Percentiles rank a stretch among this genome's conserved stretches.
Conservation (phyloP, 495 filamentous ascomycete species). For the Daldinia caldariorum region DNA sequence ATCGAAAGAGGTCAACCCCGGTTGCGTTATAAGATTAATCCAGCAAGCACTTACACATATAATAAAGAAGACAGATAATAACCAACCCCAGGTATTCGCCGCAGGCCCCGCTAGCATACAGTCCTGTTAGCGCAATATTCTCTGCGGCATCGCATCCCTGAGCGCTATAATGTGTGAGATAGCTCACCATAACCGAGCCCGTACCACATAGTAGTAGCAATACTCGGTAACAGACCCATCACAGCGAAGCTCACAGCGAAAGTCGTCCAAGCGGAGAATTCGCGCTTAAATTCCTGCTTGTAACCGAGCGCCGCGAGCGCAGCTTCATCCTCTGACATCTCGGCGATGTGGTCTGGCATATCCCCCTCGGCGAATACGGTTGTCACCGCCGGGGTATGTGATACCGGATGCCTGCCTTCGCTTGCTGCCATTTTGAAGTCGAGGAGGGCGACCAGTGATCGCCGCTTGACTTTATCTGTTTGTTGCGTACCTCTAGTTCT, state of each 20-base stretch:
- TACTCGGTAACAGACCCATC: slow-evolving; percentile 76
- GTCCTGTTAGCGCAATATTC: slow-evolving; percentile 18
- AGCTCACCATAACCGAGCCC: slow-evolving; percentile 76
- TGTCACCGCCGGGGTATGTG: slow-evolving; percentile 68
- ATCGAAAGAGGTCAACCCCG: slow-evolving; percentile 43
- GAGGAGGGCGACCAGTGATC: not conserved
- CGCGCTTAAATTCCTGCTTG: slow-evolving; percentile 83
- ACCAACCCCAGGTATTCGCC: slow-evolving; percentile 87
- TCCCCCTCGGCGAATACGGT: slow-evolving; percentile 74
- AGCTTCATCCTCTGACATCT: slow-evolving; percentile 68
- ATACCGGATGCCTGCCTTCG: slow-evolving; percentile 14
- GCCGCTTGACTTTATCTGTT: not conserved
- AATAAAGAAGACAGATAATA: slow-evolving; percentile 78
- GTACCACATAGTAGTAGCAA: slow-evolving; percentile 79
- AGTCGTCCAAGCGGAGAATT: slow-evolving; percentile 84
- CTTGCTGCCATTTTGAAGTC: slow-evolving; percentile 24
- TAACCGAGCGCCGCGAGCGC: slow-evolving; percentile 77
- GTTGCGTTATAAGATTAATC: slow-evolving; percentile 71
- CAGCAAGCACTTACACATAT: slow-evolving; percentile 65
- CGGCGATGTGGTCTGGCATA: slow-evolving; percentile 57
- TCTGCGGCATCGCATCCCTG: no score
- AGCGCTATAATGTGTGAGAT: not conserved
- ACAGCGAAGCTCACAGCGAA: slow-evolving; percentile 84
- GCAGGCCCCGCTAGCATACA: slow-evolving; percentile 67
- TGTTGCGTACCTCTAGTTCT: not conserved